These are phyloP conservation scores for Omphalea diandra DNA, from an alignment of 441 rosid species.

Conservation along the genomic window DNA sequence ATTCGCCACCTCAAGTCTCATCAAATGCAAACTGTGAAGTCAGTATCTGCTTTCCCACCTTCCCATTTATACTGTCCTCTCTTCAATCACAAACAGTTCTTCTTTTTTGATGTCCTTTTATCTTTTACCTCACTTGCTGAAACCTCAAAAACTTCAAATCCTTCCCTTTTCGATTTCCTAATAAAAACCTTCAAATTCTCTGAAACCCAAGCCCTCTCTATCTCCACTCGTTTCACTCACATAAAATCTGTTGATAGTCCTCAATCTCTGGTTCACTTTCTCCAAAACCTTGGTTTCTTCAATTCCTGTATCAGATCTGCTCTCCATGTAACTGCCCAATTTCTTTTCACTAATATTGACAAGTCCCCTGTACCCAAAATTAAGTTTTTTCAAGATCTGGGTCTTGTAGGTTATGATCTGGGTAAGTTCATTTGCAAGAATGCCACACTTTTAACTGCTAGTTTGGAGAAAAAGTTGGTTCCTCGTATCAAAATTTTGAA, in stretches of 20 bases:
- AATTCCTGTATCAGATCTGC: slow-evolving; percentile 25
- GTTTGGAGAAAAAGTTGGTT: slow-evolving; percentile 35
- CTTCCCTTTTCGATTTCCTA: slow-evolving; percentile 20
- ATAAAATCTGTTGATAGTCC: slow-evolving; percentile 23
- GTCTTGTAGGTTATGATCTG: slow-evolving; percentile 30
- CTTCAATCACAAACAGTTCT: neutral
- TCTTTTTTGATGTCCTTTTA: neutral
- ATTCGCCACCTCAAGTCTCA: too few species aligned
- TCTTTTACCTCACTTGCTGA: slow-evolving; percentile 7
- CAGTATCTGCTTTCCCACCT: neutral
- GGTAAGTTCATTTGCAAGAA: slow-evolving; percentile 30
- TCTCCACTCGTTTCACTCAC: slow-evolving; percentile 18
- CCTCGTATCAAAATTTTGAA: slow-evolving; percentile 33
- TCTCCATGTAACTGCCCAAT: slow-evolving; percentile 16
- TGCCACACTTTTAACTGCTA: slow-evolving; percentile 23
- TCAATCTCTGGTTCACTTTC: slow-evolving; percentile 9
- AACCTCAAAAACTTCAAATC: neutral
- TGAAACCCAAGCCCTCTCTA: slow-evolving; percentile 20
- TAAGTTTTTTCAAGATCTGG: slow-evolving; percentile 33
- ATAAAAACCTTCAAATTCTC: slow-evolving; percentile 23
- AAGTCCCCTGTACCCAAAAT: slow-evolving; percentile 37
- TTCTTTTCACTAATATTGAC: slow-evolving; percentile 27
- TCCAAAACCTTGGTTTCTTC: slow-evolving; percentile 33
- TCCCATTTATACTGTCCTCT: neutral
- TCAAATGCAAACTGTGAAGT: too few species aligned